Evolutionary conservation across 73 alveolate genomes (phyloP).

Genomic region (Paramecium octaurelia): DNA sequence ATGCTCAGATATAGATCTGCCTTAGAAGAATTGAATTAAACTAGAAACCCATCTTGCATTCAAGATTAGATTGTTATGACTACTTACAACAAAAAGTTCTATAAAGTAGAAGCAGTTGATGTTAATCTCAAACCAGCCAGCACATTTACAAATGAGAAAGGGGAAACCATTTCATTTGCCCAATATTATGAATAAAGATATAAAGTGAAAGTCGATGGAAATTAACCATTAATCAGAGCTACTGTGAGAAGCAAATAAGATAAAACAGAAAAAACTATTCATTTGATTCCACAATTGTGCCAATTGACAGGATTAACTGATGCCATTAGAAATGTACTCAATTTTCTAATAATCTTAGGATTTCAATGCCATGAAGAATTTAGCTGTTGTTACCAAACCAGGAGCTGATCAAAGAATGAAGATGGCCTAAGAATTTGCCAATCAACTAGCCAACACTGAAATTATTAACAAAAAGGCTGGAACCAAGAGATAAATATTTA

Average conservation of each 20-base stretch:
- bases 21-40: constrained; percentile 25
- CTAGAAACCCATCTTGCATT: background rate
- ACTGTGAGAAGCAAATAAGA: constrained; percentile 29
- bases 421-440: constrained; percentile 78
- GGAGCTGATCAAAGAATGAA: constrained; percentile 79
- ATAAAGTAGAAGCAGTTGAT: constrained; percentile 62
- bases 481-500: constrained; percentile 66
- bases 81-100: constrained; percentile 47
- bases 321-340: constrained; percentile 72
- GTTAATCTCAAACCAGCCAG: background rate
- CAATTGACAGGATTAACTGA: constrained; percentile 86
- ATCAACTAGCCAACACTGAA: background rate
- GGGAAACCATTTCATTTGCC: background rate
- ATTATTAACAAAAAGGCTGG: constrained; percentile 67
- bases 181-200: constrained; percentile 15
- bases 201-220: background rate
- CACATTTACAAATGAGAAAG: constrained; percentile 32
- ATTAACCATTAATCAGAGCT: constrained; percentile 20
- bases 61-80: constrained; percentile 60
- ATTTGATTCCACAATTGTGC: constrained; percentile 13
- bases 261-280: background rate
- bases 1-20: constrained; percentile 9
- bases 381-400: constrained; percentile 84
- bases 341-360: constrained; percentile 36
- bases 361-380: constrained; percentile 85